phyloP scores from a whole-genome alignment of 2,329 filamentous ascomycete species.

The Ophiostoma piceae region DNA sequence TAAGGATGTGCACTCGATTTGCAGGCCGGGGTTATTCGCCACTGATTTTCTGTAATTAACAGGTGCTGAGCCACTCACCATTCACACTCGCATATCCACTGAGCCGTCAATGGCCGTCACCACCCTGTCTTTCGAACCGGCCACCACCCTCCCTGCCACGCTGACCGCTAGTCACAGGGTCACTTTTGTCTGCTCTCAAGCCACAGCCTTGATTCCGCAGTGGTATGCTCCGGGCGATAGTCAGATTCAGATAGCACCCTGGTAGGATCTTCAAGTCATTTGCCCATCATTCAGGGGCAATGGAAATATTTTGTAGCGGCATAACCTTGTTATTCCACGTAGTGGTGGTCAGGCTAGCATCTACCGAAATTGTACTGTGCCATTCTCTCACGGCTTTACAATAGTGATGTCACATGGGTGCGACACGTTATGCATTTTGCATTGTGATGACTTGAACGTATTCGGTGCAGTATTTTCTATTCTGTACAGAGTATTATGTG shows the following conservation, averaged over 20 bases:
- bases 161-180: neutral
- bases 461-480: too few species aligned
- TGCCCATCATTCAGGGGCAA: slow-evolving; percentile 13
- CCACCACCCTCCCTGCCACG: too few species aligned
- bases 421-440: slow-evolving; percentile 1
- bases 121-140: neutral
- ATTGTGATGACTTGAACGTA: neutral
- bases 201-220: neutral
- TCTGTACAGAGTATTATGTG: too few species aligned
- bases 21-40: neutral
- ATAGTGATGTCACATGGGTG: neutral
- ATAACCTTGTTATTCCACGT: neutral
- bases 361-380: slow-evolving; percentile 1
- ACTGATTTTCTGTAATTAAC: neutral
- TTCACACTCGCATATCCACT: neutral
- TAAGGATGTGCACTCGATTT: neutral
- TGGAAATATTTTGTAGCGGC: neutral
- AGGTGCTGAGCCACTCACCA: neutral
- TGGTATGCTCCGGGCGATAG: neutral
- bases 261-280: slow-evolving; percentile 7
- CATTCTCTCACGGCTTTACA: neutral
- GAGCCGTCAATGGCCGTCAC: slow-evolving; percentile 1
- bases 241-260: neutral
- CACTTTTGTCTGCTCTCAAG: neutral
- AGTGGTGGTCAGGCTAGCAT: neutral